Base-by-base conservation (phyloP, 768 basidiomycete species). In the Leccinellum luteum region DNA sequence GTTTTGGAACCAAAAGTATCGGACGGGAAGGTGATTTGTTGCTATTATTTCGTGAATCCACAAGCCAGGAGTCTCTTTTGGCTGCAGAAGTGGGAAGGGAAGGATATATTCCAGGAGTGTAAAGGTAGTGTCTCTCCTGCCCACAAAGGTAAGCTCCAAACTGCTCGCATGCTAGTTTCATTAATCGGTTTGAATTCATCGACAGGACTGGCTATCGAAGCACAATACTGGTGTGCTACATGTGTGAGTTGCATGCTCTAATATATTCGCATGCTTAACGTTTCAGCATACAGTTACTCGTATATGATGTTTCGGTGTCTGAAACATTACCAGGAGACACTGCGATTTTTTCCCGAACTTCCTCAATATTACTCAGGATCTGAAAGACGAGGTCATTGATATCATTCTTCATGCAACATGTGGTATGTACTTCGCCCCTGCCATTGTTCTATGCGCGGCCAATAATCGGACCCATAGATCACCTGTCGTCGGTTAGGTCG, bases 31-130 rank as follows among this genome's bases (percentile, higher is more conserved):
- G n/a, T 69, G 70, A 60, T 59, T 75, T 69, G 72, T 60, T 59
- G 75, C 57, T 85, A 85, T 64, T 85, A 84, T 61, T 82, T 81
- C 55, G 81, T 77, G 32, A 75, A 83, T 58, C 82, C 84, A 48
- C 21, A 60, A 1, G 67, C 69, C 0, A 76, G 80, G n/a, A 66
- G 71, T 17, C 69, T 86, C 8, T 86, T 86, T 58, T 87, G 81
- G 76, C 54, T 85, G 34, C 76, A 85, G 44, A 59, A 72, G 0
- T 80, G 76, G 55, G 64, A 76, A 0, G 73, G 76, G 2, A 30
- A 51, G 0, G 53, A 66, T 5, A 63, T 84, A 31, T 62, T 74
- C 21, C 25, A 25, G 23, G 61, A 67, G 5, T 71, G 71, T 41
- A 56, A 23, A 50, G 69, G 69, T 6, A 13, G 4, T 0, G 27